Evolutionary conservation across 768 basidiomycete species (phyloP).

Genomic region (Pleurotus tuoliensis): DNA sequence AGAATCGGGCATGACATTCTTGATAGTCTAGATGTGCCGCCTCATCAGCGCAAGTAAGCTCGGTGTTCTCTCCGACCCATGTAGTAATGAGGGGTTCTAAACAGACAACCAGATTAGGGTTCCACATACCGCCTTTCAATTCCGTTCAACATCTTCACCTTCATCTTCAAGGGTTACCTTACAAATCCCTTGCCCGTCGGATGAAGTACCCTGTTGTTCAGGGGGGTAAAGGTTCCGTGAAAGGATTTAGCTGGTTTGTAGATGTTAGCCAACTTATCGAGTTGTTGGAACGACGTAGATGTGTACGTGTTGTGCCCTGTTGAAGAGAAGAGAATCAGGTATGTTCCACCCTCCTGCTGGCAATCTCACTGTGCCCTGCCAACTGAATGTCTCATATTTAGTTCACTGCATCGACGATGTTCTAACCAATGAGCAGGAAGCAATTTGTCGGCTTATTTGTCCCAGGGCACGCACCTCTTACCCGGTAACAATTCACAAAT

Average conservation of each 20-base stretch:
- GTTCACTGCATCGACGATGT: neutral
- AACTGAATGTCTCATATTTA: neutral
- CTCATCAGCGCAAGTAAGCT: conserved; percentile 42
- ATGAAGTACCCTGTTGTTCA: conserved; percentile 46
- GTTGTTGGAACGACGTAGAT: conserved; percentile 52
- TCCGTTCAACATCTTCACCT: conserved; percentile 72
- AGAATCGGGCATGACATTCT: conserved; percentile 50
- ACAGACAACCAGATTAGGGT: conserved; percentile 54
- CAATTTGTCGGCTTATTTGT: neutral
- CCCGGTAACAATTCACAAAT: neutral
- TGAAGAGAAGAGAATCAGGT: conserved; percentile 10
- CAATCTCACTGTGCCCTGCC: neutral
- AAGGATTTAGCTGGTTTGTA: conserved; percentile 74
- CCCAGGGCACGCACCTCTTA: neutral
- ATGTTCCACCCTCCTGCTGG: too few relatives aligned
- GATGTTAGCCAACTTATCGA: conserved; percentile 56
- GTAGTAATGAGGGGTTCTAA: conserved; percentile 16
- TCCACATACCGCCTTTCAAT: conserved; percentile 79
- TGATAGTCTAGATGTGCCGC: conserved; percentile 39
- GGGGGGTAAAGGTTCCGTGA: conserved; percentile 38
- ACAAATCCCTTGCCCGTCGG: conserved; percentile 33
- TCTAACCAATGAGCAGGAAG: too few relatives aligned
- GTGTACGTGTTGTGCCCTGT: conserved; percentile 49
- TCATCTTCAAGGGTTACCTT: conserved; percentile 70
- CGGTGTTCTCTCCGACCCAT: conserved; percentile 15